Percentiles rank a stretch among this genome's conserved stretches.
Conservation (phyloP, 1,139 yeast genomes). For the Kurtzmaniella quercitrusa region DNA sequence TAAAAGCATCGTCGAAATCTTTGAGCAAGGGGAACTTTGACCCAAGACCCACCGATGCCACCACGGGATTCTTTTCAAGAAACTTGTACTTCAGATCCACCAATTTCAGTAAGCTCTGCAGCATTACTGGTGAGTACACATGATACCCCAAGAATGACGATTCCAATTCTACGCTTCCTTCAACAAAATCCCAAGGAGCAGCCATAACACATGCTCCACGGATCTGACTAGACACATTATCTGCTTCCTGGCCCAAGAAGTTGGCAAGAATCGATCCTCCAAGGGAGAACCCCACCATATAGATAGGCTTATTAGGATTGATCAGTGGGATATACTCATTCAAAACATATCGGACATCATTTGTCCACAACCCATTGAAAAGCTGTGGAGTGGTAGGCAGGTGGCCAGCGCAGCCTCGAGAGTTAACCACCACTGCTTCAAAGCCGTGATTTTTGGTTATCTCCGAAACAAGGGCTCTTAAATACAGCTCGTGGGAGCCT, state of each 20-base stretch:
- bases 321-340: constrained; percentile 39
- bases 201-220: constrained; percentile 49
- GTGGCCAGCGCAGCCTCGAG: constrained; percentile 60
- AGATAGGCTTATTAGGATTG: constrained; percentile 51
- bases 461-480: constrained; percentile 39
- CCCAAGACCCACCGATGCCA: constrained; percentile 23
- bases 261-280: constrained; percentile 57
- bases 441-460: constrained; percentile 35
- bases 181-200: constrained; percentile 55
- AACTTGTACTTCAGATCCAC: constrained; percentile 40
- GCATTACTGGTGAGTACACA: constrained; percentile 52
- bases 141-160: constrained; percentile 40
- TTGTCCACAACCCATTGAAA: constrained; percentile 60
- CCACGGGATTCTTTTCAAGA: constrained; percentile 28
- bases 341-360: constrained; percentile 52
- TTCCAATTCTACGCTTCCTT: constrained; percentile 39
- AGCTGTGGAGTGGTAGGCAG: constrained; percentile 55
- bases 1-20: constrained; percentile 50
- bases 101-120: constrained; percentile 43
- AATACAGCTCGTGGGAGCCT: constrained; percentile 57
- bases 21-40: constrained; percentile 13
- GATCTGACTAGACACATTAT: constrained; percentile 28
- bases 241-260: constrained; percentile 52
- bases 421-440: constrained; percentile 53
- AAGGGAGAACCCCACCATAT: constrained; percentile 51